Conservation (phyloP, 208 protist genomes). For the Crithidia brevicula region DNA sequence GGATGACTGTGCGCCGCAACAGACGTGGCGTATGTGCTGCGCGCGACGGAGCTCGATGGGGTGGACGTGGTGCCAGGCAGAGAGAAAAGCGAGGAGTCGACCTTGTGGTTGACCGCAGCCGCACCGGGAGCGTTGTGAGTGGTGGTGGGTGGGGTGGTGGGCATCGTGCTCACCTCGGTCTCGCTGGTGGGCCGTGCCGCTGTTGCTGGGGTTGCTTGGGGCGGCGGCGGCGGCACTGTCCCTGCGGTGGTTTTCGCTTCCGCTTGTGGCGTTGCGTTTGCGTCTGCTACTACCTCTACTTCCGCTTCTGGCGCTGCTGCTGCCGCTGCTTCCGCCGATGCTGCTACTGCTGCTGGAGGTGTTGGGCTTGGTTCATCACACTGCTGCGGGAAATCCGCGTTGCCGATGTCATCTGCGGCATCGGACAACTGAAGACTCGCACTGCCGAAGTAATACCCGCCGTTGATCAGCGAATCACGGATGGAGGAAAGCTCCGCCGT, state of each 20-base stretch:
- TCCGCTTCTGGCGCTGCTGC: not conserved
- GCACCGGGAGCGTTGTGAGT: too few relatives aligned
- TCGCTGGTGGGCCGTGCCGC: not conserved
- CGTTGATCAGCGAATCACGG: slow-evolving; percentile 2
- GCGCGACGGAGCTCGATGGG: slow-evolving; percentile 2
- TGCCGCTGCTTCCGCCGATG: not conserved
- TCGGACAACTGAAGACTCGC: not conserved
- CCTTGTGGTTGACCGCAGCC: too few relatives aligned
- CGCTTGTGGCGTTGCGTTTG: not conserved
- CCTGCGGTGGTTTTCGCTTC: not conserved
- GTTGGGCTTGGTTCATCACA: too few relatives aligned
- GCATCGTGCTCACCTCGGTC: not conserved
- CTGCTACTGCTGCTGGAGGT: too few relatives aligned
- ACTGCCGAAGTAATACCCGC: slow-evolving; percentile 14
- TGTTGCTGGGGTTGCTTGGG: not conserved
- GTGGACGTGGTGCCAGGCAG: not conserved
- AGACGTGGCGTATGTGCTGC: not conserved
- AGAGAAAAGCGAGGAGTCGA: not conserved
- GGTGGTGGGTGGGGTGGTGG: too few relatives aligned
- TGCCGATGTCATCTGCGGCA: not conserved
- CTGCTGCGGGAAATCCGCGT: too few relatives aligned
- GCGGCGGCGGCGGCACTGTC: not conserved
- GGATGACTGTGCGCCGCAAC: not conserved
- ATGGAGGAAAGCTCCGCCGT: not conserved
- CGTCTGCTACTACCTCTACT: not conserved